phyloP scores from a whole-genome alignment of 176 grass and related monocot species.

The Triticum urartu region DNA sequence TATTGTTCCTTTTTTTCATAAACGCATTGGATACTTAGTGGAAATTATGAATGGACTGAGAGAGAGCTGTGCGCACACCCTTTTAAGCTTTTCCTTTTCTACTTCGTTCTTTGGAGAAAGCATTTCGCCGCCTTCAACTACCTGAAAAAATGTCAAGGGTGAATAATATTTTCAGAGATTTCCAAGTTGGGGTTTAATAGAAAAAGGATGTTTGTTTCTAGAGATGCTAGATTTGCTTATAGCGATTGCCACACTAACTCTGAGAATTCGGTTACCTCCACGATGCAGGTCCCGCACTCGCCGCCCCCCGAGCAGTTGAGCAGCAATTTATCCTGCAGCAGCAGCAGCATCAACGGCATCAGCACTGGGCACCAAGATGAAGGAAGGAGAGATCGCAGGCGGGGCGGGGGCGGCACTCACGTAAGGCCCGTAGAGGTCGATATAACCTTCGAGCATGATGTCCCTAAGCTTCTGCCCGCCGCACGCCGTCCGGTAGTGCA shows the following conservation, averaged over 20 bases:
- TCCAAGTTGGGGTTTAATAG: background rate
- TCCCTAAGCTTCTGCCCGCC: conserved; percentile 92
- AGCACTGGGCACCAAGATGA: background rate
- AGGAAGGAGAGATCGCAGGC: background rate
- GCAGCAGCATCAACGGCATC: background rate
- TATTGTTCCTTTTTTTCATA: background rate
- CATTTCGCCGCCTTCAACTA: conserved; percentile 74
- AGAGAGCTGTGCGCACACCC: conserved; percentile 33
- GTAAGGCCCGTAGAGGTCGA: conserved; percentile 95
- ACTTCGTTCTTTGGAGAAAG: conserved; percentile 62
- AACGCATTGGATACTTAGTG: background rate
- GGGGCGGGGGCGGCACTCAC: conserved; percentile 25
- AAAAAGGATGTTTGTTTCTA: background rate
- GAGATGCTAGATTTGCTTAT: too few species aligned
- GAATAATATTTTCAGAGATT: background rate
- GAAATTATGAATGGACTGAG: background rate
- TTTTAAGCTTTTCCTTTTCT: conserved; percentile 81
- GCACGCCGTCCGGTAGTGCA: conserved; percentile 73
- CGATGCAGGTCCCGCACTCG: conserved; percentile 75
- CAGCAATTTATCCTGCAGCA: conserved; percentile 60
- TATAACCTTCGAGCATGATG: conserved; percentile 73
- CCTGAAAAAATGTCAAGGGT: conserved; percentile 33
- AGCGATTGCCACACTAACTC: too few species aligned
- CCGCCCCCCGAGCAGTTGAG: conserved; percentile 73
- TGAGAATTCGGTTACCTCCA: conserved; percentile 56